Conservation (phyloP, 768 basidiomycete genomes). For the Ramaria sp. region DNA sequence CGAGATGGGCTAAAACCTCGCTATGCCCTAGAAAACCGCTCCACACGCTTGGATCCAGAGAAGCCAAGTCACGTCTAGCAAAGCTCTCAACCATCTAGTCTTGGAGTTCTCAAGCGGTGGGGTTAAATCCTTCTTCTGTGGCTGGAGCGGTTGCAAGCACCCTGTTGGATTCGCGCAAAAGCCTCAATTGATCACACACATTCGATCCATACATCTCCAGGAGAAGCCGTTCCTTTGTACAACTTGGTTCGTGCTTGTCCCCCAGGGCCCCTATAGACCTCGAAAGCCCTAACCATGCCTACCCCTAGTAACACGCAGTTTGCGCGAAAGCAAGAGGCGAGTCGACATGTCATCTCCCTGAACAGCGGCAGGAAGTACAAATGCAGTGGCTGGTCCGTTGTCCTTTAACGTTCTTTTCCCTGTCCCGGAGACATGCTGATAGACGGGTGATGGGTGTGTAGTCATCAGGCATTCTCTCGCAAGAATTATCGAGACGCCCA, state of each 20-base stretch:
- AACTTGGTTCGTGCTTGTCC: slow-evolving; percentile 3
- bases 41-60: slow-evolving; percentile 5
- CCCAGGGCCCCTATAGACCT: not conserved
- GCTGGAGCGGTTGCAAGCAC: slow-evolving; percentile 5
- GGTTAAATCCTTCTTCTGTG: slow-evolving; percentile 7
- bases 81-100: slow-evolving; percentile 7
- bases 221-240: slow-evolving; percentile 9
- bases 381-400: slow-evolving; percentile 8
- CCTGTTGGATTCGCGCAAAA: slow-evolving; percentile 6
- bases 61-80: slow-evolving; percentile 5
- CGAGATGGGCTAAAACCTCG: no score
- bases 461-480: slow-evolving; percentile 6
- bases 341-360: slow-evolving; percentile 7
- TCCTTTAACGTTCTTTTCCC: not conserved
- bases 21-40: not conserved
- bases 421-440: not conserved
- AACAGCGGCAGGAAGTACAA: slow-evolving; percentile 9
- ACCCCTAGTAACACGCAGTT: slow-evolving; percentile 3
- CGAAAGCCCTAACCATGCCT: not conserved
- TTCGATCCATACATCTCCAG: slow-evolving; percentile 4
- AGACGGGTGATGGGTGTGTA: no score
- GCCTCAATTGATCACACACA: slow-evolving; percentile 5
- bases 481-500: slow-evolving; percentile 9
- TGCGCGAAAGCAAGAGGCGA: slow-evolving; percentile 8
- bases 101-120: slow-evolving; percentile 6